phyloP scores from a whole-genome alignment of 2,329 filamentous ascomycete genomes.

The Pezicula carpinea region DNA sequence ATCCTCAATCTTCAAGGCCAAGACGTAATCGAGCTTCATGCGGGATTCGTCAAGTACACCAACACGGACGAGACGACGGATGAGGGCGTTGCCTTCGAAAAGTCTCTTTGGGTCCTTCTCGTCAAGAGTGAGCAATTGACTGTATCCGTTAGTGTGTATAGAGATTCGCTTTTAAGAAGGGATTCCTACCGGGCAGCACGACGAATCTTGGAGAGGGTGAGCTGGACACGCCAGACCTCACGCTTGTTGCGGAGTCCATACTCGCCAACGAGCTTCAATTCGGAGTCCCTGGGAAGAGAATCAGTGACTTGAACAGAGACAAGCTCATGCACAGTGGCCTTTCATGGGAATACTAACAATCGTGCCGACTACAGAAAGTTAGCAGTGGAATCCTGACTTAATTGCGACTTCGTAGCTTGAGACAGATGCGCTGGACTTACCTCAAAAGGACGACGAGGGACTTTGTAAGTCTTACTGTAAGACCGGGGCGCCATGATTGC shows the following conservation, averaged over 20 bases:
- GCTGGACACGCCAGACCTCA: slow-evolving; percentile 99
- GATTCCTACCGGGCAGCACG: slow-evolving; percentile 90
- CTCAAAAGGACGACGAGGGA: slow-evolving; percentile 69
- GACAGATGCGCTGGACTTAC: slow-evolving; percentile 20
- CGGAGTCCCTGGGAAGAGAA: slow-evolving; percentile 77
- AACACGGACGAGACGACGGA: slow-evolving; percentile 99
- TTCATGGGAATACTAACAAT: slow-evolving; percentile 78
- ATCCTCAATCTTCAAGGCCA: slow-evolving; percentile 98
- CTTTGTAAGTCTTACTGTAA: slow-evolving; percentile 97
- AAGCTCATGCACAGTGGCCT: slow-evolving; percentile 98
- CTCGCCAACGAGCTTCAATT: slow-evolving; percentile 99
- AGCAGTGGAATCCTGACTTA: slow-evolving; percentile 24
- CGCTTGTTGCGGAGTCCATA: slow-evolving; percentile 99
- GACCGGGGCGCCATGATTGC: slow-evolving; percentile 52
- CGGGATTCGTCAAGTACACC: slow-evolving; percentile 99
- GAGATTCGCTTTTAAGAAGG: not conserved
- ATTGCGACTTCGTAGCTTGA: not conserved
- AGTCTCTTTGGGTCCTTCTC: slow-evolving; percentile 99
- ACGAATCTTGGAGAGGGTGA: slow-evolving; percentile 99
- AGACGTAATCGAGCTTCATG: slow-evolving; percentile 99
- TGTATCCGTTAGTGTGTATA: slow-evolving; percentile 34
- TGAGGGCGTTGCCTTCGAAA: slow-evolving; percentile 99
- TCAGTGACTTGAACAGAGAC: slow-evolving; percentile 96
- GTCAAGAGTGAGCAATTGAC: slow-evolving; percentile 99
- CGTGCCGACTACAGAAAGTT: slow-evolving; percentile 89